These are phyloP conservation scores for Vaccinium darrowii DNA, from an alignment of 148 eudicot genomes.

Conservation along the genomic window DNA sequence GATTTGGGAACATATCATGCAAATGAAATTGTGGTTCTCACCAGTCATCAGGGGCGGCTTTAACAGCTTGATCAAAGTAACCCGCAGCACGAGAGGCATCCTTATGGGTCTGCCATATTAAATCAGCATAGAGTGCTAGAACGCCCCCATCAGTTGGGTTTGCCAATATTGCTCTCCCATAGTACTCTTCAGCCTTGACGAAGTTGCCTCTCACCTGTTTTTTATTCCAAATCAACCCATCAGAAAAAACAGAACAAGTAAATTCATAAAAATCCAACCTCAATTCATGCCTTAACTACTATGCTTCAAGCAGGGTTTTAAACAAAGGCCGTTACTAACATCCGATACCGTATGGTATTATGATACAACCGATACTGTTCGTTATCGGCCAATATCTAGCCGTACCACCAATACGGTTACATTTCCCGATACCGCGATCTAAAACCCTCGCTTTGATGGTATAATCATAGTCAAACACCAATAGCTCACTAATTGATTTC, in stretches of 20 bases:
- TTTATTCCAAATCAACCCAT: constrained; percentile 5
- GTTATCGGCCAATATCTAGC: no score
- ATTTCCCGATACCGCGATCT: no score
- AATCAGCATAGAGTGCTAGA: constrained; percentile 42
- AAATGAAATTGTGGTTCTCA: not conserved
- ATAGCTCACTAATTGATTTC: no score
- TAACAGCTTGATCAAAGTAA: constrained; percentile 48
- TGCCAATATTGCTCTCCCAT: constrained; percentile 41
- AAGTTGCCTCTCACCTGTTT: constrained; percentile 33
- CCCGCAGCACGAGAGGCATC: constrained; percentile 36
- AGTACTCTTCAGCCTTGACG: constrained; percentile 42
- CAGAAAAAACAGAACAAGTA: not conserved
- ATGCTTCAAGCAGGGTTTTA: no score
- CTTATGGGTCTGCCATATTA: constrained; percentile 44
- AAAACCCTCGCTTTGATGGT: not conserved
- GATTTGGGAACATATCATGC: not conserved
- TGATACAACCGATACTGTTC: no score
- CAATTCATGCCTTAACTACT: not conserved
- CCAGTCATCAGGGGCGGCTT: constrained; percentile 51
- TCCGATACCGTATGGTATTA: no score
- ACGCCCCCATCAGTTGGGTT: constrained; percentile 42
- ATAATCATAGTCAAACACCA: no score
- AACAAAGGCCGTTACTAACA: no score
- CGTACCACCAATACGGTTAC: no score
- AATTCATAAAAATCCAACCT: not conserved